phyloP scores from a whole-genome alignment of 305 asterid genomes.

The Fraxinus latifolia region DNA sequence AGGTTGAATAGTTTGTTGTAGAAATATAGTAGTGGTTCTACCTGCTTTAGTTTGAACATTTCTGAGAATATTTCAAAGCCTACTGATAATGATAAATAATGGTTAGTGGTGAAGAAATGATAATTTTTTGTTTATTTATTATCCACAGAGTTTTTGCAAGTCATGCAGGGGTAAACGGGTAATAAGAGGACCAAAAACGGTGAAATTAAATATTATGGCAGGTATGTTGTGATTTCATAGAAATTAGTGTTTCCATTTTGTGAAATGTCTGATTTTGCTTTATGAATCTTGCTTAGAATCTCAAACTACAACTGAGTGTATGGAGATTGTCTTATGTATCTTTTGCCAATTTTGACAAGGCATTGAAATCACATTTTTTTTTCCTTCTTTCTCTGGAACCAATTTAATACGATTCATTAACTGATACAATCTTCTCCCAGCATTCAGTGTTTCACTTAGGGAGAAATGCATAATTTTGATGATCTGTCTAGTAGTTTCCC shows the following conservation, averaged over 20 bases:
- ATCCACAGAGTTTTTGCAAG: conserved; percentile 75
- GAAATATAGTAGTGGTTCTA: not conserved
- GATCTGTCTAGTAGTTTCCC: not conserved
- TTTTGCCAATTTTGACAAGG: conserved; percentile 10
- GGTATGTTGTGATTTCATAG: conserved; percentile 41
- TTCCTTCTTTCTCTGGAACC: conserved; percentile 1
- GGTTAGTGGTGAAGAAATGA: conserved; percentile 1
- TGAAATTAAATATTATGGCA: conserved; percentile 69
- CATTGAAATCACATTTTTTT: not conserved
- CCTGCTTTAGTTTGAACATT: not conserved
- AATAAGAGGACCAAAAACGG: conserved; percentile 70
- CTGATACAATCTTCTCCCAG: not conserved
- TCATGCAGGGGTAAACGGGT: conserved; percentile 83
- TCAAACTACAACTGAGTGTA: not conserved
- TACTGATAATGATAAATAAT: not conserved
- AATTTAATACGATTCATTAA: not conserved
- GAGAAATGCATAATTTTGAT: not conserved
- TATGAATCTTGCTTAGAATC: not conserved
- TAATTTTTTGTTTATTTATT: conserved; percentile 17
- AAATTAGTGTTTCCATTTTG: not conserved
- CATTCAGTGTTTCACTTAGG: not conserved
- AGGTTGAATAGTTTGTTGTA: not conserved
- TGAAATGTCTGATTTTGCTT: not conserved
- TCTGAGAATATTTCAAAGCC: not conserved
- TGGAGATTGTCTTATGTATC: conserved; percentile 6